phyloP scores from a whole-genome alignment of 129 eudicot species.

The Centrapalus pauciflorus region DNA sequence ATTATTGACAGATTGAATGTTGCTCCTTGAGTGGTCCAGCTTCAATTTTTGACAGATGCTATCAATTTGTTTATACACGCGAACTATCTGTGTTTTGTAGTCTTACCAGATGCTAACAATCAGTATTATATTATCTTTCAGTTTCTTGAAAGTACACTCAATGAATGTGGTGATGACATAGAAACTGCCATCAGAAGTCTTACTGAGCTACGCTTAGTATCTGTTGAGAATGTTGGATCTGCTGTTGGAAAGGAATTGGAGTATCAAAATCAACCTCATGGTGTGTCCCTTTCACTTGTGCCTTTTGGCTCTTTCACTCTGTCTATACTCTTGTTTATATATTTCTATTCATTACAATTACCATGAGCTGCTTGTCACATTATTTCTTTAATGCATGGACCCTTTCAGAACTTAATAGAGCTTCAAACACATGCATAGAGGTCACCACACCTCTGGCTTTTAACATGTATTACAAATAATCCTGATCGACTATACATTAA shows the following conservation, averaged over 20 bases:
- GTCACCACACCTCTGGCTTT: too few relatives aligned
- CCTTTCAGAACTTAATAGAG: too few relatives aligned
- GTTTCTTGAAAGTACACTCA: constrained; percentile 81
- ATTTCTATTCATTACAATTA: too few relatives aligned
- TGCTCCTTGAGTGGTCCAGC: too few relatives aligned
- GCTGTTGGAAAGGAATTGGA: constrained; percentile 33
- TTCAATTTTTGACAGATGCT: too few relatives aligned
- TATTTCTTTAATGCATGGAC: too few relatives aligned
- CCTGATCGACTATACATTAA: background rate
- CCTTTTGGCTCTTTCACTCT: too few relatives aligned
- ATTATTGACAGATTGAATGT: too few relatives aligned
- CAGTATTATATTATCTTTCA: constrained; percentile 1
- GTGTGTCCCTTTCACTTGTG: constrained; percentile 21
- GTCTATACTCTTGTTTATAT: too few relatives aligned
- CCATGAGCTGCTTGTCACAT: too few relatives aligned
- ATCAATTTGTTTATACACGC: background rate
- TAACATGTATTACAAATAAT: background rate
- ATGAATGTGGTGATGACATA: constrained; percentile 74
- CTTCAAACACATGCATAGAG: too few relatives aligned
- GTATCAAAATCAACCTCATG: constrained; percentile 34
- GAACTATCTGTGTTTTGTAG: background rate
- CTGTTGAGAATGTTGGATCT: constrained; percentile 31
- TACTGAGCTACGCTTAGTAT: constrained; percentile 67
- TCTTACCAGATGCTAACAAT: constrained; percentile 8
- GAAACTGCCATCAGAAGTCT: constrained; percentile 80